Evolutionary conservation across 176 grass and related monocot genomes (phyloP).

Genomic region (Zizania latifolia): DNA sequence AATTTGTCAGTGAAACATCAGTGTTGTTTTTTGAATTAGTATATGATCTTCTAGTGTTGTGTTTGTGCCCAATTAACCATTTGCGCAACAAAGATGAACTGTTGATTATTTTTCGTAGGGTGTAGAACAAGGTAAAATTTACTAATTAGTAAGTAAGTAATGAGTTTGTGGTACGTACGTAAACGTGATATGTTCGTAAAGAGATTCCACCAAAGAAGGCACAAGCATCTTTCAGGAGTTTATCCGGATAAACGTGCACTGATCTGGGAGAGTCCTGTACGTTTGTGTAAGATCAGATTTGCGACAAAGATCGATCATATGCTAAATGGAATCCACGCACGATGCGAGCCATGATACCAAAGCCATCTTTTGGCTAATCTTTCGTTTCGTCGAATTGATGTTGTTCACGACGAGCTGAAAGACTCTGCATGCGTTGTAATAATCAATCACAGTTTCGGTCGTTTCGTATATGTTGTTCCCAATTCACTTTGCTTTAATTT

Average conservation of each 20-base stretch:
- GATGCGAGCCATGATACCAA: background rate
- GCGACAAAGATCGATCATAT: background rate
- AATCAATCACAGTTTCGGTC: background rate
- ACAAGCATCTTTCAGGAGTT: background rate
- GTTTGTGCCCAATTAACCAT: no score
- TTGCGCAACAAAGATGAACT: background rate
- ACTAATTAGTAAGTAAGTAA: background rate
- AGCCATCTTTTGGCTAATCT: background rate
- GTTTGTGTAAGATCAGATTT: constrained; percentile 15
- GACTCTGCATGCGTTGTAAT: background rate
- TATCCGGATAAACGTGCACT: background rate
- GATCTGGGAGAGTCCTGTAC: constrained; percentile 30
- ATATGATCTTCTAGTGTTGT: background rate
- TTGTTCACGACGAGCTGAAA: background rate
- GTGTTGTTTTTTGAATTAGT: background rate
- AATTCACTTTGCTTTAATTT: background rate
- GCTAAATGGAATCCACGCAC: constrained; percentile 3
- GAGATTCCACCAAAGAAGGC: constrained; percentile 11
- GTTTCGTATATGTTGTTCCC: background rate
- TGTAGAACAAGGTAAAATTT: no score
- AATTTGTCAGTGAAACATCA: background rate
- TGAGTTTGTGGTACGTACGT: background rate
- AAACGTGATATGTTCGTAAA: no score
- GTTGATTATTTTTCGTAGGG: no score
- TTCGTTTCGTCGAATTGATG: background rate